A percentile compares a stretch with the other conserved stretches of the same genome.
phyloP scores from a whole-genome alignment of 805 yeast species.

The Pichia membranifaciens region DNA sequence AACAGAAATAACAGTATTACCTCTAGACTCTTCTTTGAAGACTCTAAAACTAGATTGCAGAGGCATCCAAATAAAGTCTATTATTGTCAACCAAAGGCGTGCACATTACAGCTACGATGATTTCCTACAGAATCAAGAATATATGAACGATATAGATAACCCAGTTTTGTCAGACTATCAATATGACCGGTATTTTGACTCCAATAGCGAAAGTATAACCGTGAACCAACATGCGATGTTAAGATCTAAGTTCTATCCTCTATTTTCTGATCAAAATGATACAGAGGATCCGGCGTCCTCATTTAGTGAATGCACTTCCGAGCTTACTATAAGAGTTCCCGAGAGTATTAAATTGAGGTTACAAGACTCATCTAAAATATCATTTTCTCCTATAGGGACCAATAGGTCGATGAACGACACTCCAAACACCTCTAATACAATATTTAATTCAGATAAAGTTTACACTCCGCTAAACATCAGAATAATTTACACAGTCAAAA shows the following conservation, averaged over 20 bases:
- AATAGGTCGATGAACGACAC: slow-evolving; percentile 32
- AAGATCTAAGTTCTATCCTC: slow-evolving; percentile 45
- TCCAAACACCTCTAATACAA: slow-evolving; percentile 30
- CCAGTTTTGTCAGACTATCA: slow-evolving; percentile 27
- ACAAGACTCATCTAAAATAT: slow-evolving; percentile 41
- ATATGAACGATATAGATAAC: slow-evolving; percentile 27
- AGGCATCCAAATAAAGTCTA: slow-evolving; percentile 58
- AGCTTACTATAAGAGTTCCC: slow-evolving; percentile 58
- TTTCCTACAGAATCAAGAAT: slow-evolving; percentile 33
- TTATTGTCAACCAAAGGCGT: slow-evolving; percentile 57
- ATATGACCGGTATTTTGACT: slow-evolving; percentile 33
- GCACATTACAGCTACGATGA: slow-evolving; percentile 55
- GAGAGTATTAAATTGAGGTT: slow-evolving; percentile 56
- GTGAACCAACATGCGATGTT: slow-evolving; percentile 56
- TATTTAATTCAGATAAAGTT: slow-evolving; percentile 37
- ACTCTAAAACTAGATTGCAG: slow-evolving; percentile 73
- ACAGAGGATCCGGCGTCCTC: slow-evolving; percentile 26
- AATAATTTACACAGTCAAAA: slow-evolving; percentile 58
- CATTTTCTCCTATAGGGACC: slow-evolving; percentile 30
- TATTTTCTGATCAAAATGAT: slow-evolving; percentile 43
- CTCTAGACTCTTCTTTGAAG: slow-evolving; percentile 53
- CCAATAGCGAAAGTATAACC: slow-evolving; percentile 35
- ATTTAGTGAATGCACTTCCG: slow-evolving; percentile 47
- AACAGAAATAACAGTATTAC: slow-evolving; percentile 79
- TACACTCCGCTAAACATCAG: slow-evolving; percentile 71